A percentile compares a stretch with the other conserved stretches of the same genome.
These are phyloP conservation scores for Cavenderia fasciculata DNA, from an alignment of 78 protist species.

Conservation along the genomic window DNA sequence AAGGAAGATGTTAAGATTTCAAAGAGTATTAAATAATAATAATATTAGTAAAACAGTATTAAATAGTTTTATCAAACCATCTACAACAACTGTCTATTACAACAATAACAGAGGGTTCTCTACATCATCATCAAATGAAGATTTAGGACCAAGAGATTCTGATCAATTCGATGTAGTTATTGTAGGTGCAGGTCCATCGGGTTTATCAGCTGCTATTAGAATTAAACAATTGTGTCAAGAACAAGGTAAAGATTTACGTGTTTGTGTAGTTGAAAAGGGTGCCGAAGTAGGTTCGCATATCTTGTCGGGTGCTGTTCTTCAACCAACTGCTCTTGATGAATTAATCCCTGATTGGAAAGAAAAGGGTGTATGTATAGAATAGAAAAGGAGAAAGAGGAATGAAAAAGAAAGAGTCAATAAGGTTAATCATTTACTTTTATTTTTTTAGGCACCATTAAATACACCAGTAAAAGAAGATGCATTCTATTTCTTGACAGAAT, in stretches of 20 bases:
- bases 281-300: conserved; percentile 93
- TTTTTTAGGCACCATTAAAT: conserved; percentile 88
- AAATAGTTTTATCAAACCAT: no score
- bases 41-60: no score
- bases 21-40: no score
- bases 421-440: no score
- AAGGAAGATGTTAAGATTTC: no score
- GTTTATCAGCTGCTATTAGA: conserved; percentile 97
- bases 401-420: no score
- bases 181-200: conserved; percentile 99
- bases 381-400: no score
- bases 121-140: background rate
- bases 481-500: conserved; percentile 77
- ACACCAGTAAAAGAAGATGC: conserved; percentile 90
- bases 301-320: conserved; percentile 96
- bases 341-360: conserved; percentile 97
- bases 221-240: conserved; percentile 91
- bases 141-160: conserved; percentile 60
- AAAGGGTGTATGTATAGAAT: conserved; percentile 68
- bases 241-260: conserved; percentile 70
- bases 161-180: conserved; percentile 91
- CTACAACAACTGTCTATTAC: no score
- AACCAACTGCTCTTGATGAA: conserved; percentile 94
- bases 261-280: conserved; percentile 96
- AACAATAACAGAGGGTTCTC: no score